These are phyloP conservation scores for Ciborinia camelliae DNA, from an alignment of 2,329 filamentous ascomycete species.

Conservation along the genomic window DNA sequence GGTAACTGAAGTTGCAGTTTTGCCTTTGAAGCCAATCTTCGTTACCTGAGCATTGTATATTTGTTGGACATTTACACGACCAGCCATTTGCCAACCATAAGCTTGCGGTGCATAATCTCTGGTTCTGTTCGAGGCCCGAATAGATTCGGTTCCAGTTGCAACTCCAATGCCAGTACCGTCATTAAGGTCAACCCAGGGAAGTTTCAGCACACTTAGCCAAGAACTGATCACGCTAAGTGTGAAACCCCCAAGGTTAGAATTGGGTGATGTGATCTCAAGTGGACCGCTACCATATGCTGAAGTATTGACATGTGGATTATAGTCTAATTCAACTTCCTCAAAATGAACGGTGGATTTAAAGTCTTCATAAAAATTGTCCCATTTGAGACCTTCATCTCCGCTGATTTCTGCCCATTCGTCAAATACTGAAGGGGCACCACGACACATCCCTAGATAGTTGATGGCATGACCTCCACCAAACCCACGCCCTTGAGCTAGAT, in stretches of 20 bases:
- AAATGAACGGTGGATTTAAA: conserved; percentile 37
- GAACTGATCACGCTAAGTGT: neutral
- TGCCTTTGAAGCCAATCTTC: conserved; percentile 42
- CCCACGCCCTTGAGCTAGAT: conserved; percentile 14
- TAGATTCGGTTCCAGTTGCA: neutral
- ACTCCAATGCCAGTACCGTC: neutral
- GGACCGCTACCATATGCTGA: conserved; percentile 32
- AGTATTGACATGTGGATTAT: conserved; percentile 1
- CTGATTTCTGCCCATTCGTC: conserved; percentile 44
- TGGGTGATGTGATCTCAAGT: conserved; percentile 42
- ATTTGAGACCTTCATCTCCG: conserved; percentile 44
- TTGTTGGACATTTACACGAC: conserved; percentile 21
- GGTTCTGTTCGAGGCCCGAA: neutral
- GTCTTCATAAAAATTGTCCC: conserved; percentile 45
- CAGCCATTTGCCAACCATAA: neutral
- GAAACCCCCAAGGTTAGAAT: conserved; percentile 41
- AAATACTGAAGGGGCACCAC: conserved; percentile 36
- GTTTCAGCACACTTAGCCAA: neutral
- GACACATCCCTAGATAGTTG: conserved; percentile 26
- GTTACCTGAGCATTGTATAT: conserved; percentile 42
- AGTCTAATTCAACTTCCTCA: neutral
- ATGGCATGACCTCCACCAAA: conserved; percentile 35
- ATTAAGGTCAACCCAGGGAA: conserved; percentile 1
- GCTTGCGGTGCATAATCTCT: neutral
- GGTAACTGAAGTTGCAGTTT: neutral